These are phyloP conservation scores for Naganishia antarctica DNA, from an alignment of 768 basidiomycete species.

Conservation along the genomic window DNA sequence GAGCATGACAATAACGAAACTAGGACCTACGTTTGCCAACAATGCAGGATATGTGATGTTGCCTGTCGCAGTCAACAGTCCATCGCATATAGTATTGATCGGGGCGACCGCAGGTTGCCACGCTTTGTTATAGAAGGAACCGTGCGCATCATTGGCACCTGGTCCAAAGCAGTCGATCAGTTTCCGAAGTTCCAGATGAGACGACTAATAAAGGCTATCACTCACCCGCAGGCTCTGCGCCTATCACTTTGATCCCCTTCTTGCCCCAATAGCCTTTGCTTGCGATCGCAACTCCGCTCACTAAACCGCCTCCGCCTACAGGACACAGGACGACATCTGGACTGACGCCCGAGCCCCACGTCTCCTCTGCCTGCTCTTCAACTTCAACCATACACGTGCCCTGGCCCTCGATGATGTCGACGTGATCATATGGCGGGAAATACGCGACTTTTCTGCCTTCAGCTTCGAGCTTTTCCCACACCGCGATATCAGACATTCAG, in stretches of 20 bases:
- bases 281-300: conserved; percentile 20
- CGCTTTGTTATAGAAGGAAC: neutral
- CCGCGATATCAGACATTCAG: neutral
- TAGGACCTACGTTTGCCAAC: neutral
- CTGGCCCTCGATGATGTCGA: conserved; percentile 24
- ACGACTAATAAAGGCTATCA: neutral
- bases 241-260: conserved; percentile 11
- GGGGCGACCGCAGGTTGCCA: conserved; percentile 24
- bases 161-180: neutral
- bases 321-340: conserved; percentile 21
- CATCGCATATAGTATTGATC: conserved; percentile 21
- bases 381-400: conserved; percentile 22
- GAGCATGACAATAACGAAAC: neutral
- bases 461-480: neutral
- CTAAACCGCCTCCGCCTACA: conserved; percentile 18
- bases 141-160: conserved; percentile 23
- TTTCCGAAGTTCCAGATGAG: neutral
- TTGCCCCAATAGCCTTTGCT: conserved; percentile 17
- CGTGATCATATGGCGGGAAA: conserved; percentile 25
- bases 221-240: conserved; percentile 20
- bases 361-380: neutral
- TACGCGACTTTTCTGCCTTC: conserved; percentile 17
- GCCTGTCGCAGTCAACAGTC: conserved; percentile 19
- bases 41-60: conserved; percentile 18
- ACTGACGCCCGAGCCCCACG: neutral